Evolutionary conservation across 1,284 basidiomycete genomes (phyloP), one percentile per base, ranked within the genome.

Genomic region (Apiotrichum siamense): DNA sequence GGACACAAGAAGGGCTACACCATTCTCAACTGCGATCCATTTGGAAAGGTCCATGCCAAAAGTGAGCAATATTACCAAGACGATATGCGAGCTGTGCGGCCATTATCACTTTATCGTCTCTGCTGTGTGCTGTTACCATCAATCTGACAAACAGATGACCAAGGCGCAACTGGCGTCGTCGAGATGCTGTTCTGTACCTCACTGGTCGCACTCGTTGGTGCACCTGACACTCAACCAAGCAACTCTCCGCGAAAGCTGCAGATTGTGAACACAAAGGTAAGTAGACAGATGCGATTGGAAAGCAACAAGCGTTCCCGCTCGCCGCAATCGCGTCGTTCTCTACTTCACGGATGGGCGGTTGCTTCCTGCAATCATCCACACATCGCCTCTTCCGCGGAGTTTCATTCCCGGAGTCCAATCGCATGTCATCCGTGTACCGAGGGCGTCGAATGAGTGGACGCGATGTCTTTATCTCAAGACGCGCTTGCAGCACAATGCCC

Each of bases 141-240:
- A 31, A 9, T 15, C 15, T 31, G 29, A 31, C 29, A 31, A 15
- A 21, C 50, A 72, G 67, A 65, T 60, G 92, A 87, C 65, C 90
- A 96, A 59, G 92, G 92, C 3, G 88, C 94, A 0, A 83, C 87
- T 15, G 91, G 90, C 24, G 93, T 96, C 56, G 93, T 97, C 12
- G 94, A 98, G 75, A 99, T 99, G 94, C 80, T 98, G 54, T 99
- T 99, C 77, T 97, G 92, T 76, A 98, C 96, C 4, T 96, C 91
- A 10, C 81, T 98, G 54, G 91, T 98, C 47, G 94, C 94, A 0
- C 80, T 98, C 32, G 94, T 98, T 25, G 93, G 94, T 12, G 90
- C 90, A 0, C 88, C 89, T 10, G 91, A 97, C 75, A 67, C 63
- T 37, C 84, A 87, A 47, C 86, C 86, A 13, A 83, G 85, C 53